Base-by-base conservation (phyloP, 2,329 filamentous ascomycete genomes). In the Cercospora canescens region DNA sequence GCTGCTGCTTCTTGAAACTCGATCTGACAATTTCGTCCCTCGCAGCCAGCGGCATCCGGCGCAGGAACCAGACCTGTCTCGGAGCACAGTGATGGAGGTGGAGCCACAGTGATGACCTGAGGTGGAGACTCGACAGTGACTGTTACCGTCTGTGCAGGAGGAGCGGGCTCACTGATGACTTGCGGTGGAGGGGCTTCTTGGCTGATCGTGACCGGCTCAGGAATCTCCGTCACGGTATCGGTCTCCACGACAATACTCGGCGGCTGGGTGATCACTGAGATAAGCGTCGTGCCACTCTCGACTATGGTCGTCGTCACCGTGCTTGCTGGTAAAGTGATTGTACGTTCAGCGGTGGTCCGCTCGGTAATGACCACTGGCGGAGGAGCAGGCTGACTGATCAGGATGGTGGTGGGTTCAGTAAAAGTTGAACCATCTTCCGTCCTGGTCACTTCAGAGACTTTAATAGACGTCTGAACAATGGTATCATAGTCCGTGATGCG, bases 1-100 rank as follows among this genome's bases (percentile, higher is more conserved):
- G 62, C 66, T 4, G 67, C 65, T 4, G 52, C 67, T n/a, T 69
- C 50, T 24, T 70, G 58, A 18, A 72, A 69, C 21, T 70, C 63
- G 9, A 74, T 26, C 34, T 62, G 58, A 52, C 72, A 74, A 8
- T 37, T 55, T 7, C 65, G 41, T 18, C 68, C 67, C 14, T 28
- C 28, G 28, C 71, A 72, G 3, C 60, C 67, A 11, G 55, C 60
- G 3, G 66, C 30, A 37, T 67, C 63, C 3, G 65, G 54, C 1
- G 52, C 39, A 1, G 62, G 39, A 6, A 59, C 61, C 1, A 60
- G n/a, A 2, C 59, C 62, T 26, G 50, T 26, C n/a, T 48, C 24
- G 2, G 59, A 57, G 39, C 63, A 70, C 12, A 12, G 18, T 32
- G 63, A 18, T 2, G 48, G 0, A 12, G 41, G 45, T 3, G 60